Evolutionary conservation across 169 alveolate genomes (phyloP).

Genomic region (Theileria equi): DNA sequence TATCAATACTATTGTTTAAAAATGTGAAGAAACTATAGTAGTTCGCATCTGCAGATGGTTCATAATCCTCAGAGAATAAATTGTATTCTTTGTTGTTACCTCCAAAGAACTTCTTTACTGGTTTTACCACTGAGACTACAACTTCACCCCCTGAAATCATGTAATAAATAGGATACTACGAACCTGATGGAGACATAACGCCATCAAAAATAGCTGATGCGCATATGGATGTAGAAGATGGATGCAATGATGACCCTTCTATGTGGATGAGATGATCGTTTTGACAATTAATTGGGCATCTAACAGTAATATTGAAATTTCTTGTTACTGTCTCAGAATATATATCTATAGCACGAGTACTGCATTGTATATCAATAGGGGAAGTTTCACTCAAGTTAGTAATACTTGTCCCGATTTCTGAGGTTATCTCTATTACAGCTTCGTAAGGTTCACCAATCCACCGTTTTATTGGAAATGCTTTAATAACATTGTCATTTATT

Average conservation of each 20-base stretch:
- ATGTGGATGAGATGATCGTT: constrained; percentile 67
- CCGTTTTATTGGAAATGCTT: constrained; percentile 75
- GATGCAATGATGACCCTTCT: constrained; percentile 83
- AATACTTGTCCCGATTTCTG: constrained; percentile 58
- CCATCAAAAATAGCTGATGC: constrained; percentile 85
- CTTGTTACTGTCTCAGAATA: constrained; percentile 60
- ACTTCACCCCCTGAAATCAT: constrained; percentile 79
- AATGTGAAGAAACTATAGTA: constrained; percentile 53
- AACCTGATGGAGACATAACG: constrained; percentile 77
- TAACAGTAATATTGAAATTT: constrained; percentile 69
- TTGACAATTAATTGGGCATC: constrained; percentile 83
- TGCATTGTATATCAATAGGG: constrained; percentile 60
- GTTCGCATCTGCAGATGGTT: constrained; percentile 53
- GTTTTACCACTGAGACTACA: constrained; percentile 75
- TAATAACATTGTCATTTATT: constrained; percentile 64
- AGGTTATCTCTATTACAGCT: constrained; percentile 63
- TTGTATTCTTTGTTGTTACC: constrained; percentile 20
- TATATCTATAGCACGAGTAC: constrained; percentile 60
- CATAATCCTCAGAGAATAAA: constrained; percentile 50
- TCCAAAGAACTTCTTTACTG: constrained; percentile 71
- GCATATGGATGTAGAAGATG: constrained; percentile 85
- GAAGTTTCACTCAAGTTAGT: constrained; percentile 58
- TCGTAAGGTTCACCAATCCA: constrained; percentile 84
- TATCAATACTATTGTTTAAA: constrained; percentile 77
- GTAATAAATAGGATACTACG: neutral